phyloP scores from a whole-genome alignment of 192 early-diverging fungal genomes.

The Entomortierella chlamydospora region DNA sequence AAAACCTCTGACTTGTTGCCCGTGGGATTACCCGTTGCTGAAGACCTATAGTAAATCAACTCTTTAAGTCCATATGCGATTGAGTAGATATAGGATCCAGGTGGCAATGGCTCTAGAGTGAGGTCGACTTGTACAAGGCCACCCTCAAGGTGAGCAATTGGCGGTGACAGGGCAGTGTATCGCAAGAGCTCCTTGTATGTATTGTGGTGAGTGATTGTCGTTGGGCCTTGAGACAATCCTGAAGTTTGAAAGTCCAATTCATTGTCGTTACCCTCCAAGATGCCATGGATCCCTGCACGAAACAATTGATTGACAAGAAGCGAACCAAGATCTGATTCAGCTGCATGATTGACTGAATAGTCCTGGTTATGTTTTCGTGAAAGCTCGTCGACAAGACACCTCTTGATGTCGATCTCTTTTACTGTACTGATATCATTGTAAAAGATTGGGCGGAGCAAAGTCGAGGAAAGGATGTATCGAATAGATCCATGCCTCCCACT shows the following conservation, averaged over 20 bases:
- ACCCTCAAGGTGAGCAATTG: constrained; percentile 44
- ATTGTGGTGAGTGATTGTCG: constrained; percentile 45
- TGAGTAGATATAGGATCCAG: constrained; percentile 50
- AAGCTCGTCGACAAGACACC: constrained; percentile 50
- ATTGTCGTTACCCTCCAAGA: neutral
- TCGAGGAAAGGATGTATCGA: constrained; percentile 54
- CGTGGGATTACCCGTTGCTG: constrained; percentile 42
- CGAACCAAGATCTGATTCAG: constrained; percentile 27
- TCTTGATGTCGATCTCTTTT: constrained; percentile 57
- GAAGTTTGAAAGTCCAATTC: neutral
- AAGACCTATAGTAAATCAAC: constrained; percentile 42
- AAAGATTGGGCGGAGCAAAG: constrained; percentile 56
- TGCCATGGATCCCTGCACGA: constrained; percentile 10
- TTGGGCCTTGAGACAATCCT: constrained; percentile 15
- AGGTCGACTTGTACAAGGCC: constrained; percentile 36
- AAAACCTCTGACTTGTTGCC: constrained; percentile 54
- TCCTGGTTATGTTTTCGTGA: neutral
- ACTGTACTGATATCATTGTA: constrained; percentile 53
- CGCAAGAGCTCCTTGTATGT: constrained; percentile 48
- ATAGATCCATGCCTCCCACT: constrained; percentile 61
- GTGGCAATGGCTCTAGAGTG: constrained; percentile 41
- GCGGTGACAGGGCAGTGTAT: constrained; percentile 42
- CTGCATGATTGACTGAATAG: neutral
- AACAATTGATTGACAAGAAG: constrained; percentile 33
- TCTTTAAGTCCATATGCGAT: constrained; percentile 52